Evolutionary conservation across 2,329 filamentous ascomycete species (phyloP), one percentile per base, ranked within the genome.

Genomic region (Eutypella sp.): DNA sequence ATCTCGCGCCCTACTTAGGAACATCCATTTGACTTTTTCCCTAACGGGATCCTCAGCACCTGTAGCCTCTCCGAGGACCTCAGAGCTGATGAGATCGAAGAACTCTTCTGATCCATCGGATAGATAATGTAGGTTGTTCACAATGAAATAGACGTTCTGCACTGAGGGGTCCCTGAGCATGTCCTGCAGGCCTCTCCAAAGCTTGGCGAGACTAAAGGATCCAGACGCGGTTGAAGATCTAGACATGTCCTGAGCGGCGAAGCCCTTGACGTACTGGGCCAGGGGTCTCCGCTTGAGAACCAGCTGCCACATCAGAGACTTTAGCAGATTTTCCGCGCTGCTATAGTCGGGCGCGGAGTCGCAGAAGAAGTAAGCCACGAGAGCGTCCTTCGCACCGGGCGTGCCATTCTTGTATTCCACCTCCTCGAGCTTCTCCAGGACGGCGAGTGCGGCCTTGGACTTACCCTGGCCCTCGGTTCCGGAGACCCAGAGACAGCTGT

Each of bases 231-330:
- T 38, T 15, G 22, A 15, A 22, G 18, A 22, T n/a, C 20, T 5
- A 22, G 38, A 40, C 22, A 19, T 19, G 8, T 24, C 38, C 16
- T 24, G 38, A 22, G 38, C 22, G n/a, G 38, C 38, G 19, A 40
- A 24, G 38, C 38, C 38, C 38, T 40, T 40, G 38, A 40, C 38
- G n/a, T 40, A 40, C n/a, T 40, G 38, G 19, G 18, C 38, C 8
- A 40, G 19, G 23, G 16, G 16, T 19, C 38, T 16, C n/a, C 38
- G n/a, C n/a, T 40, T 40, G 13, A 40, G 22, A n/a, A 40, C n/a
- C 9, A 40, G 19, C 38, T 40, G 38, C 38, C 38, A 40, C 18
- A 40, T 40, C 38, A 40, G 38, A 16, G 38, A 40, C 22, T 40
- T 40, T 5, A 40, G 38, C 16, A 40, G 38, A 22, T 19, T 40